Conservation (phyloP, 441 rosid genomes). For the Euphorbia celastroides region DNA sequence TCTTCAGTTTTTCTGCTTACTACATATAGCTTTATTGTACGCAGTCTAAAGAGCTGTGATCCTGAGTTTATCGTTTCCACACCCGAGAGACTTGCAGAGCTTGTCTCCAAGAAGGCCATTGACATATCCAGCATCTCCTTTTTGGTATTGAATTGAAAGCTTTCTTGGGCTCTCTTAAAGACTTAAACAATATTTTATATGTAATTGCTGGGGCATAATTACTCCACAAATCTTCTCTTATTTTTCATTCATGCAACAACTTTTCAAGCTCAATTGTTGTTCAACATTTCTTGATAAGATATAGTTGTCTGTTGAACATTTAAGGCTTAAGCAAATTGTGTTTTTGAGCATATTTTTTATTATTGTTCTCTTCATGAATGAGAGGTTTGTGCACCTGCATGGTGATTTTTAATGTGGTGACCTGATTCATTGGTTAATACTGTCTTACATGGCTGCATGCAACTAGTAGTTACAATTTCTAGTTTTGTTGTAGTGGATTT, state of each 20-base stretch:
- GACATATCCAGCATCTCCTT: slow-evolving; percentile 67
- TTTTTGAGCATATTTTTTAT: background rate
- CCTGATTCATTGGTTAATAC: background rate
- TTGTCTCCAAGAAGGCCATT: slow-evolving; percentile 57
- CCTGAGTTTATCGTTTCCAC: slow-evolving; percentile 87
- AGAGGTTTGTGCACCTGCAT: too few relatives aligned
- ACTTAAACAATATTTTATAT: background rate
- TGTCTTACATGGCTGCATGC: background rate
- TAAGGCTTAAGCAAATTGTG: background rate
- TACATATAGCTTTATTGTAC: slow-evolving; percentile 13
- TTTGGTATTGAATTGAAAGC: slow-evolving; percentile 43
- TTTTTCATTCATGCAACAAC: background rate
- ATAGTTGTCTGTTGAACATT: background rate
- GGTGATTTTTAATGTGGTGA: background rate
- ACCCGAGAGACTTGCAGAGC: slow-evolving; percentile 84
- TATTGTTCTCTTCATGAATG: background rate
- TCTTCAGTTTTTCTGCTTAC: slow-evolving; percentile 3
- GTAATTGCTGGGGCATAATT: background rate
- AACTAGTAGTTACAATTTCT: background rate
- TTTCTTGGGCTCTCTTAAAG: background rate
- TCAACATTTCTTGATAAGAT: background rate
- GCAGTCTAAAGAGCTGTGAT: slow-evolving; percentile 72
- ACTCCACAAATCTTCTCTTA: background rate
- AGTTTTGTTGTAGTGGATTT: background rate
- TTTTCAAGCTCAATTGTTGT: background rate